Evolutionary conservation across 2,329 filamentous ascomycete species (phyloP), one percentile per base, ranked within the genome.

Genomic region (Pseudocercospora vitis): DNA sequence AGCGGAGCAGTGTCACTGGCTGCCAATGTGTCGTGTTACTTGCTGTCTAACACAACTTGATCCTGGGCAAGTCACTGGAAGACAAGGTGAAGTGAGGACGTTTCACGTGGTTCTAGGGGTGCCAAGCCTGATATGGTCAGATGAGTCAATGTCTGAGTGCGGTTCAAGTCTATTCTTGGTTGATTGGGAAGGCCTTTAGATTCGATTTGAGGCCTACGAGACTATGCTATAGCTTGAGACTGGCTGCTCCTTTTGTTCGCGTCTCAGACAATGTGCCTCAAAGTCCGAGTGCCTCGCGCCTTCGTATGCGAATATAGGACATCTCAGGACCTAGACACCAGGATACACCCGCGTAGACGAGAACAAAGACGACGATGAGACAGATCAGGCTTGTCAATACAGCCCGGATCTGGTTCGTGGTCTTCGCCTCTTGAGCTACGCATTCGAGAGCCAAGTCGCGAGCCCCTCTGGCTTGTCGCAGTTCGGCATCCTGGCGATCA

Each of bases 281-380:
- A 33, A 54, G 7, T 1, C 48, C 48, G 37, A 53, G 24, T 11
- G 48, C 45, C 31, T 56, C 45, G 28, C 29, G 19, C 21, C 54
- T 42, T n/a, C 53, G 48, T 26, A 39, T 35, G 31, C 54, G 49
- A 26, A 56, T 50, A 19, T 56, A 56, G 12, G 49, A 50, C 50
- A 56, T 53, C 46, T 56, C 54, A 33, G 54, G 54, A 42, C 54
- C 40, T 32, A 53, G 9, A 8, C 44, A 35, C 33, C 46, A 53
- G 33, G 48, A 55, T 26, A 50, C 46, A 42, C 21, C 42, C 19
- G 42, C 52, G 35, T 55, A 55, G 16, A 48, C 5, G 42, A 45
- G 14, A 19, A 31, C 21, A 19, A 8, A n/a, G 26, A 16, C 16
- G 23, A 45, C 23, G 3, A 45, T 45, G 6, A 45, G 24, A 45